Evolutionary conservation across 139 green algal species (phyloP).

Genomic region (Tetradesmus obliquus): DNA sequence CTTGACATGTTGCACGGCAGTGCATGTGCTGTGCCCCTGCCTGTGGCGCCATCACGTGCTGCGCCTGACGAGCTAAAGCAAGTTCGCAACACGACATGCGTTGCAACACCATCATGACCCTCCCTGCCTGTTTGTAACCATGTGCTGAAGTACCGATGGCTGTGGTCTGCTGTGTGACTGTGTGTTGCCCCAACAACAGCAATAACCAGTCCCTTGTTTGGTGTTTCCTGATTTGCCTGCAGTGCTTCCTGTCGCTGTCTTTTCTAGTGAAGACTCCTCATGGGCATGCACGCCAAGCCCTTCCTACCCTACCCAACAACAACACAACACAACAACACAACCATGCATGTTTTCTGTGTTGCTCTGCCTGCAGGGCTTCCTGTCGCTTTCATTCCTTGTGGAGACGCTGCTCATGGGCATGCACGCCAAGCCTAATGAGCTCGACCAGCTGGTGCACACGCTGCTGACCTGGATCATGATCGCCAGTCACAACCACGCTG

Average conservation of each 20-base stretch:
- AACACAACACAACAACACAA: no score
- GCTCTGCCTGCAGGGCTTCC: slow-evolving; percentile 17
- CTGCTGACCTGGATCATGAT: not conserved
- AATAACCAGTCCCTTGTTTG: no score
- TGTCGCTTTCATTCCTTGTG: not conserved
- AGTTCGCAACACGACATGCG: no score
- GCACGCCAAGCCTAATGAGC: slow-evolving; percentile 27
- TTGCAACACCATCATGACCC: no score
- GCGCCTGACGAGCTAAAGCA: not conserved
- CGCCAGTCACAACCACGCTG: no score
- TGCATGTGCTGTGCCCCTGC: no score
- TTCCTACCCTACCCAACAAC: no score
- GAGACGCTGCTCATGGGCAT: slow-evolving; percentile 41
- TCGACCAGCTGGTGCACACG: slow-evolving; percentile 30
- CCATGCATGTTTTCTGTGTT: not conserved
- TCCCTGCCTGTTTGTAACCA: no score
- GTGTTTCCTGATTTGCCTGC: no score
- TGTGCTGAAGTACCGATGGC: no score
- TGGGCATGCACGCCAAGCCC: slow-evolving; percentile 37
- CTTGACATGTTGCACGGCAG: not conserved
- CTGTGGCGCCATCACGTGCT: not conserved
- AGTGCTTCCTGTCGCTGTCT: slow-evolving; percentile 13
- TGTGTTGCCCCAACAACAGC: no score
- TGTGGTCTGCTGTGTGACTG: no score
- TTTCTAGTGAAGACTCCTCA: slow-evolving; percentile 31